Evolutionary conservation across 2,329 filamentous ascomycete genomes (phyloP).

Genomic region (Monilinia vaccinii-corymbosi): DNA sequence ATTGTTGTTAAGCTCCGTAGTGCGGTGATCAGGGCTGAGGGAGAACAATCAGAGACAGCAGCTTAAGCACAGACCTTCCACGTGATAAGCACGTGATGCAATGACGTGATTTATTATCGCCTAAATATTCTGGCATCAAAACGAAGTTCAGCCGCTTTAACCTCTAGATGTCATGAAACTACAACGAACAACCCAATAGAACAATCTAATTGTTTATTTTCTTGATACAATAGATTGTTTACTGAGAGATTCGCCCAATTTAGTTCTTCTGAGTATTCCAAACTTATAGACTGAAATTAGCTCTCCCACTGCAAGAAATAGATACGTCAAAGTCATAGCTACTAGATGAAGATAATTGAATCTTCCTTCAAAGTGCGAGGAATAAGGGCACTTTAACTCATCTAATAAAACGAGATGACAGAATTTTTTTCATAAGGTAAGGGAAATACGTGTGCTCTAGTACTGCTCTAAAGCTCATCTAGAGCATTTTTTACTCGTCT

Average conservation of each 20-base stretch:
- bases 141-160: neutral
- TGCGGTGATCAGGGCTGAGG: neutral
- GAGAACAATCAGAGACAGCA: neutral
- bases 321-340: neutral
- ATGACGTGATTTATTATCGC: fast-evolving
- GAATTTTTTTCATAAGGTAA: neutral
- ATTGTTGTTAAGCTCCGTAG: neutral
- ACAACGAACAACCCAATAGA: neutral
- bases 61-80: neutral
- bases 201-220: neutral
- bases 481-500: too few species aligned
- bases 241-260: neutral
- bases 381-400: neutral
- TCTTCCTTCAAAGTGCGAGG: neutral
- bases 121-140: neutral
- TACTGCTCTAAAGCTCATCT: neutral
- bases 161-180: neutral
- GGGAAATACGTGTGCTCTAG: neutral
- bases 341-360: neutral
- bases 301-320: neutral
- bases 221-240: neutral
- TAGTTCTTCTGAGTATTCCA: neutral
- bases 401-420: neutral
- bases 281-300: neutral
- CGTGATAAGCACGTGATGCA: neutral